A percentile compares a stretch with the other conserved stretches of the same genome.
These are phyloP conservation scores for Penicillium goetzii DNA, from an alignment of 495 filamentous ascomycete species.

Conservation along the genomic window DNA sequence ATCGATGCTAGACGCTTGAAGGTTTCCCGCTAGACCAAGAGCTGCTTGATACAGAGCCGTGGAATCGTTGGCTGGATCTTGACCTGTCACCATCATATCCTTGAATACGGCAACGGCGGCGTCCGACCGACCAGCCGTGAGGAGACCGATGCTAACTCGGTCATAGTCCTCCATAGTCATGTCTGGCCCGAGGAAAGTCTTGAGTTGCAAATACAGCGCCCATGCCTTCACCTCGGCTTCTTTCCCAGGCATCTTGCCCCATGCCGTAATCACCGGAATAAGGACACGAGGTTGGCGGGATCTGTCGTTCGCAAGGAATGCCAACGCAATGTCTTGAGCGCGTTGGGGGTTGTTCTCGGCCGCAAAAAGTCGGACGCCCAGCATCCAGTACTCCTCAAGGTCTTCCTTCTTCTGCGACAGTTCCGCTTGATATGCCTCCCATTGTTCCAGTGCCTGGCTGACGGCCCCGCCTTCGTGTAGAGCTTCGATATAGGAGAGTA, in stretches of 20 bases:
- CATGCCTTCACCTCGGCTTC: constrained; percentile 61
- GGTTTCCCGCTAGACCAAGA: constrained; percentile 46
- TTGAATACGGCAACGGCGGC: constrained; percentile 74
- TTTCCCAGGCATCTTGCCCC: constrained; percentile 40
- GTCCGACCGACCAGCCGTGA: constrained; percentile 61
- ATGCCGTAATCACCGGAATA: constrained; percentile 63
- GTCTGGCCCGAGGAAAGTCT: constrained; percentile 56
- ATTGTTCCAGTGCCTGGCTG: constrained; percentile 63
- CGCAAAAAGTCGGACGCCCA: constrained; percentile 70
- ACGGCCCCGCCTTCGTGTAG: constrained; percentile 62
- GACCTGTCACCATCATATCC: constrained; percentile 78
- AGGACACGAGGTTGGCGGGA: constrained; percentile 61
- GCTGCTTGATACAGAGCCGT: constrained; percentile 52
- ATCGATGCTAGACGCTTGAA: constrained; percentile 53
- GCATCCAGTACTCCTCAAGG: constrained; percentile 62
- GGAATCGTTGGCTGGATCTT: constrained; percentile 53
- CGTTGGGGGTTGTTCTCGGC: constrained; percentile 61
- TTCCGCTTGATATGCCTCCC: constrained; percentile 60
- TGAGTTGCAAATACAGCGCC: constrained; percentile 66
- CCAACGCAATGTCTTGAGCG: constrained; percentile 64
- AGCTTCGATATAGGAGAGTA: constrained; percentile 66
- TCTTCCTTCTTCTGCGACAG: constrained; percentile 57
- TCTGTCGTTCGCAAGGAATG: constrained; percentile 55
- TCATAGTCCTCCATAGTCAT: constrained; percentile 81
- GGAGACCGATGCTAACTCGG: constrained; percentile 62